These are phyloP conservation scores for Capsella bursapastoris DNA, from an alignment of 345 rosid species.

Conservation along the genomic window DNA sequence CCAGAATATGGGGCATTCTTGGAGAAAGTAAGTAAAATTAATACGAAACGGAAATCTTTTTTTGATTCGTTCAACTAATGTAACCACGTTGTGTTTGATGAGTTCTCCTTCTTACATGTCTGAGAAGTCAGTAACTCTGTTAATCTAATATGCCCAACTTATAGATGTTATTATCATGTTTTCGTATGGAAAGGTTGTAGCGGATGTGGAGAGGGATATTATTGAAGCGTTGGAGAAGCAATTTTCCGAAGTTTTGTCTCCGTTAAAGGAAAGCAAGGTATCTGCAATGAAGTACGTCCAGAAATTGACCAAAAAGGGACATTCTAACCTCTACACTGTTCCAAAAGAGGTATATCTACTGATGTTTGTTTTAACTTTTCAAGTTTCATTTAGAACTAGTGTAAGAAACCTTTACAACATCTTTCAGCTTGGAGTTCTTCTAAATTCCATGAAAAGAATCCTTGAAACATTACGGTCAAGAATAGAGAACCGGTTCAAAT, in stretches of 20 bases:
- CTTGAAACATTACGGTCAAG: slow-evolving; percentile 63
- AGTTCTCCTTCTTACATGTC: neutral
- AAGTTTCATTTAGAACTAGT: neutral
- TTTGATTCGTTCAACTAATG: neutral
- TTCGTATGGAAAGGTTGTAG: slow-evolving; percentile 57
- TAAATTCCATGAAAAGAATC: slow-evolving; percentile 86
- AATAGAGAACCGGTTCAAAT: slow-evolving; percentile 63
- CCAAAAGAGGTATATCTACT: slow-evolving; percentile 66
- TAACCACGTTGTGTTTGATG: neutral
- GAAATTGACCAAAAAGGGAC: slow-evolving; percentile 62
- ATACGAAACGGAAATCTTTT: neutral
- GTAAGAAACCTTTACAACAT: neutral
- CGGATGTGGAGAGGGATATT: slow-evolving; percentile 69
- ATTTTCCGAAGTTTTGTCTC: slow-evolving; percentile 70
- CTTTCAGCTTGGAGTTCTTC: slow-evolving; percentile 73
- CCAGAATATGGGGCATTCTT: slow-evolving; percentile 69
- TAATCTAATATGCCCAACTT: neutral
- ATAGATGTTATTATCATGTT: neutral
- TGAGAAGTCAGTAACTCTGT: neutral
- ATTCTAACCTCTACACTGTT: slow-evolving; percentile 55
- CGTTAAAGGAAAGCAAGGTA: slow-evolving; percentile 75
- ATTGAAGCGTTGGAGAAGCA: slow-evolving; percentile 80
- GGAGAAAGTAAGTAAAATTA: slow-evolving; percentile 62
- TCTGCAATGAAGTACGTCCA: slow-evolving; percentile 75
- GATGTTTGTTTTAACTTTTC: neutral